These are phyloP conservation scores for Pistacia integerrima DNA, from an alignment of 345 rosid species.

Conservation along the genomic window DNA sequence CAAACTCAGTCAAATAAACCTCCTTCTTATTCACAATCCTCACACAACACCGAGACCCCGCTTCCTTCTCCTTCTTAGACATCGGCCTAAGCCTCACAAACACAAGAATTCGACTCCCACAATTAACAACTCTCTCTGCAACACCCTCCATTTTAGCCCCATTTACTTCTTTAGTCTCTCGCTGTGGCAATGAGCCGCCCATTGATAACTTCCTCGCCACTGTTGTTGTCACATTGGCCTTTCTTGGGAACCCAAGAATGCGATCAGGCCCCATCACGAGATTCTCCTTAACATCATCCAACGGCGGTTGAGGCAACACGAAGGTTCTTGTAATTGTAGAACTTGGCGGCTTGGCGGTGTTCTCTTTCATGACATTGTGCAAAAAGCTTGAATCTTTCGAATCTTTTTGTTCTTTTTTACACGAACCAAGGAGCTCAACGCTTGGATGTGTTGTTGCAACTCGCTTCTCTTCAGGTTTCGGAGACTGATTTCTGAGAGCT, in stretches of 20 bases:
- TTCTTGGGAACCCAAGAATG: slow-evolving; percentile 55
- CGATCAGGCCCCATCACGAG: slow-evolving; percentile 51
- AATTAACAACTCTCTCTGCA: slow-evolving; percentile 32
- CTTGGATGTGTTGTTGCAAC: slow-evolving; percentile 56
- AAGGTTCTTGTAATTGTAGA: slow-evolving; percentile 47
- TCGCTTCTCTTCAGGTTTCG: slow-evolving; percentile 50
- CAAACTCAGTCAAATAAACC: slow-evolving; percentile 81
- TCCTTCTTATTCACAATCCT: slow-evolving; percentile 79
- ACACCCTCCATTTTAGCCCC: slow-evolving; percentile 47
- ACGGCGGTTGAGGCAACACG: slow-evolving; percentile 47
- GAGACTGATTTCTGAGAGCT: slow-evolving; percentile 46
- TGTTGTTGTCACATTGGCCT: slow-evolving; percentile 32
- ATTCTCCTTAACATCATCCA: slow-evolving; percentile 74
- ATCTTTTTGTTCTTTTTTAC: slow-evolving; percentile 44
- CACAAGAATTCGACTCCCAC: slow-evolving; percentile 65
- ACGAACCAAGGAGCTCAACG: slow-evolving; percentile 48
- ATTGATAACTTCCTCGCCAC: slow-evolving; percentile 77
- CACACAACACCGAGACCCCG: slow-evolving; percentile 74
- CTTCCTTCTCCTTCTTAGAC: slow-evolving; percentile 88
- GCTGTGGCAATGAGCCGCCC: slow-evolving; percentile 35
- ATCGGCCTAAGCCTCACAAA: slow-evolving; percentile 95
- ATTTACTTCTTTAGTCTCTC: slow-evolving; percentile 31
- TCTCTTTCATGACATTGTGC: slow-evolving; percentile 51
- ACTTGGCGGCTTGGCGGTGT: slow-evolving; percentile 29
- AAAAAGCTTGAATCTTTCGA: slow-evolving; percentile 30